Evolutionary conservation across 768 basidiomycete species (phyloP).

Genomic region (Termitomyces sp.): DNA sequence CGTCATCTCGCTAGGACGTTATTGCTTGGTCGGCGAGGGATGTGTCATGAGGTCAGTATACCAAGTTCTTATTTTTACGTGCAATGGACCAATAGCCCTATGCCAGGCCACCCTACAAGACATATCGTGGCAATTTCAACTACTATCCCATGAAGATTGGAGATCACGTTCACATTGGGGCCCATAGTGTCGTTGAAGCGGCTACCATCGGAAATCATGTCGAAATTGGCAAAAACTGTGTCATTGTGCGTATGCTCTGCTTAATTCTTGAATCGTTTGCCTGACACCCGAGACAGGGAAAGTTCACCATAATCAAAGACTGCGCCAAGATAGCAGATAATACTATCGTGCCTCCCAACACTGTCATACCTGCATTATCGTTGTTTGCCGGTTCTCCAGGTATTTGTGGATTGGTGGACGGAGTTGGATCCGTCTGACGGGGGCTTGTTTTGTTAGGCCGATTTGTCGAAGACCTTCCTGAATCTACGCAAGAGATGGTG

Average conservation of each 20-base stretch:
- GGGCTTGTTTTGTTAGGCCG: constrained; percentile 44
- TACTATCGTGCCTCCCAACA: constrained; percentile 86
- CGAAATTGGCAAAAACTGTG: constrained; percentile 91
- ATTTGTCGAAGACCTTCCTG: constrained; percentile 81
- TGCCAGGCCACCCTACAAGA: constrained; percentile 78
- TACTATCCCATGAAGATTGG: constrained; percentile 98
- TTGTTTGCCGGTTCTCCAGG: constrained; percentile 89
- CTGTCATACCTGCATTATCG: constrained; percentile 85
- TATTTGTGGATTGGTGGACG: constrained; percentile 23
- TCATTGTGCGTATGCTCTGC: constrained; percentile 60
- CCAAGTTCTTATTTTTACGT: not conserved
- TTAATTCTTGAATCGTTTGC: not conserved
- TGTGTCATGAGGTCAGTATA: constrained; percentile 74
- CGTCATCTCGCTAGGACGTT: constrained; percentile 88
- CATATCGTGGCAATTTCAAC: constrained; percentile 87
- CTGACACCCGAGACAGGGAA: constrained; percentile 55
- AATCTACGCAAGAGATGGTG: constrained; percentile 89
- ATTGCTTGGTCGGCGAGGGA: constrained; percentile 87
- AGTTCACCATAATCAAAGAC: constrained; percentile 96
- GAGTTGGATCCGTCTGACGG: not conserved
- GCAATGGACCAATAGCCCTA: not conserved
- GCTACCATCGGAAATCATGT: constrained; percentile 93
- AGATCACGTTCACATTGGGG: constrained; percentile 92
- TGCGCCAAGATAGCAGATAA: constrained; percentile 88
- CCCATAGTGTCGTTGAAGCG: constrained; percentile 87